Evolutionary conservation across 306 rosid species (phyloP).

Genomic region (Glycyrrhiza uralensis): DNA sequence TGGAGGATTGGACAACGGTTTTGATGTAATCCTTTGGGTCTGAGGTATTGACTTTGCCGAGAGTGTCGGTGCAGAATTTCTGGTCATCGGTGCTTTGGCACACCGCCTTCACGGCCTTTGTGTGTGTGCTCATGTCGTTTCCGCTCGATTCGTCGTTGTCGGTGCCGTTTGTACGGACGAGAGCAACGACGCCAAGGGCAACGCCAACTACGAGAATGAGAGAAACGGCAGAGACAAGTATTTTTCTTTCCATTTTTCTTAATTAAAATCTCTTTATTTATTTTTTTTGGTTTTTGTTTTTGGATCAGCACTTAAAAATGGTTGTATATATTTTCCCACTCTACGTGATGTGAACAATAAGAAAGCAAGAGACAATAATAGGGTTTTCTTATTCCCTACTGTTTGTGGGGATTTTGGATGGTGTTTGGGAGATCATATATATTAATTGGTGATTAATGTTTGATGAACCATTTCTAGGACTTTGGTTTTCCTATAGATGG

Average conservation of each 20-base stretch:
- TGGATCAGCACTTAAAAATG: background rate
- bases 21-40: constrained; percentile 42
- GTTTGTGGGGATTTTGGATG: background rate
- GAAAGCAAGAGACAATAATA: background rate
- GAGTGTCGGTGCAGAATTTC: constrained; percentile 37
- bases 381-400: background rate
- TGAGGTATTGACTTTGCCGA: background rate
- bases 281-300: background rate
- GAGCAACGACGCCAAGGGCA: constrained; percentile 46
- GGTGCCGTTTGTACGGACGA: background rate
- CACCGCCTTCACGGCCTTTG: constrained; percentile 35
- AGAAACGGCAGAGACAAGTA: constrained; percentile 39
- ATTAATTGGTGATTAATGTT: background rate
- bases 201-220: constrained; percentile 61
- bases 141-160: rapidly evolving
- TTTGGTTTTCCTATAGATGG: constrained; percentile 1
- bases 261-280: background rate
- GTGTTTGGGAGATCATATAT: constrained; percentile 8
- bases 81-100: constrained; percentile 37
- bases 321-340: background rate
- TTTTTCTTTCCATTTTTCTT: constrained; percentile 37
- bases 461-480: background rate
- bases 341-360: background rate
- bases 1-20: constrained; percentile 33
- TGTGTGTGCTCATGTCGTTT: constrained; percentile 26